Conservation (phyloP, 202 grass and related monocot genomes). For the Thinopyrum obtusiflorum region DNA sequence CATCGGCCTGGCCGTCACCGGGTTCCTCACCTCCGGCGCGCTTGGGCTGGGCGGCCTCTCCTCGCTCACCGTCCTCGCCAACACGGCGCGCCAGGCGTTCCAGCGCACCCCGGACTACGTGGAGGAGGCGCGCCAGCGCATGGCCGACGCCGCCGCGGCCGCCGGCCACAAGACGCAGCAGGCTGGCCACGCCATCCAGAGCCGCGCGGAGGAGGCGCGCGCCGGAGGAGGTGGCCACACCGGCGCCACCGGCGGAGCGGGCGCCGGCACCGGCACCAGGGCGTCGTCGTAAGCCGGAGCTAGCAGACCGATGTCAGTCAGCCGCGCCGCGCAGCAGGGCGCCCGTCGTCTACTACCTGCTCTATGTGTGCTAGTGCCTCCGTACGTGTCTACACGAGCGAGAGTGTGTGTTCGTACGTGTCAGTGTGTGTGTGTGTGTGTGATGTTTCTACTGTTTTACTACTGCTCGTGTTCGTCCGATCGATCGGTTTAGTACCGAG, state of each 20-base stretch:
- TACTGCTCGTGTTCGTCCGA: not conserved
- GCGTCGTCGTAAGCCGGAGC: slow-evolving; percentile 21
- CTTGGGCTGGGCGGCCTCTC: slow-evolving; percentile 75
- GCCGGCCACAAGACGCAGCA: slow-evolving; percentile 62
- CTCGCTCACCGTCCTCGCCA: slow-evolving; percentile 51
- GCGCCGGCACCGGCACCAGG: not conserved
- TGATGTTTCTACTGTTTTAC: not conserved
- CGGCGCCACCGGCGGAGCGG: not conserved
- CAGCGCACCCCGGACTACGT: slow-evolving; percentile 62
- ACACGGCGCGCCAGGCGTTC: slow-evolving; percentile 46
- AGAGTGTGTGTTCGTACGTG: not conserved
- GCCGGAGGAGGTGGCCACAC: not conserved
- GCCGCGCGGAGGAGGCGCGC: slow-evolving; percentile 48
- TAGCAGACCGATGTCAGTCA: not conserved
- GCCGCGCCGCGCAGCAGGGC: too few species aligned
- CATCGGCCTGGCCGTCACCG: slow-evolving; percentile 71
- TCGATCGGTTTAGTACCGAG: not conserved
- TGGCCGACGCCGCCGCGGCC: slow-evolving; percentile 57
- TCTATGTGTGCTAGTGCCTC: not conserved
- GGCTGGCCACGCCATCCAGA: slow-evolving; percentile 49
- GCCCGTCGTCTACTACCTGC: not conserved
- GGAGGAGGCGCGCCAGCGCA: slow-evolving; percentile 51
- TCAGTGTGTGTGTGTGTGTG: too few species aligned
- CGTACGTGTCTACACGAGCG: not conserved
- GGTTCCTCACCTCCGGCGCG: slow-evolving; percentile 77